Base-by-base conservation (phyloP, 2,329 filamentous ascomycete species). In the Microsporum audouinii region DNA sequence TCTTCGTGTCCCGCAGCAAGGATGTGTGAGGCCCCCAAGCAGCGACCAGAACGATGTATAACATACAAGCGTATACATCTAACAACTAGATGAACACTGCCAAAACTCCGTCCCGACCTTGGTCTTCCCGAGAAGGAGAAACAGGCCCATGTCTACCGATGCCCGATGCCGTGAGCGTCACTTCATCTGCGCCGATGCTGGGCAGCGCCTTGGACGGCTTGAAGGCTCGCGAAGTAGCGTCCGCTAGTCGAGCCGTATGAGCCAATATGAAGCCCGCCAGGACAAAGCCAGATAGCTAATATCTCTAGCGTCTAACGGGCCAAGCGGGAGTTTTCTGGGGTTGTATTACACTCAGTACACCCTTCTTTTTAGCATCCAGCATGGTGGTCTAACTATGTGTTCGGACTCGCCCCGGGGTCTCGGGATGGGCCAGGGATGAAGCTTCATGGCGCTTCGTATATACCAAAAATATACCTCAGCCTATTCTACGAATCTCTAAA, bases 391-490 rank as follows among this genome's bases (percentile, higher is more conserved):
- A 34, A 51, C 45, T 43, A n/a, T 47, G 29, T 23, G 49, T 29
- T 53, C 49, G 49, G 49, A 53, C 49, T 33, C 49, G 49, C 31
- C 49, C 49, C 49, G 49, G 49, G 31, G 27, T 43, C 49, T 53
- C 49, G 31, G 49, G 49, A 33, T 51, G 45, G 27, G 27, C 29
- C 31, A 47, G 49, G 49, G 49, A 53, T 34, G 49, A 53, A 53
- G 49, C 49, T 53, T 33, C 27, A 23, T 14, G 49, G 27, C 45
- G 45, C 49, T 33, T 53, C 49, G 49, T 53, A 53, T 53, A 53
- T 33, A 34, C 49, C 49, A 53, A 34, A 33, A 33, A 51, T 43
- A 43, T n/a, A 43, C 39, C 39, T 6, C 1, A 14, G 39, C 45
- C 17, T 23, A 23, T 23, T 23, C 17, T 23, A 23, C 17, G 17